These are phyloP conservation scores for Hygrocybe coccinea DNA, from an alignment of 768 basidiomycete species.

Conservation along the genomic window DNA sequence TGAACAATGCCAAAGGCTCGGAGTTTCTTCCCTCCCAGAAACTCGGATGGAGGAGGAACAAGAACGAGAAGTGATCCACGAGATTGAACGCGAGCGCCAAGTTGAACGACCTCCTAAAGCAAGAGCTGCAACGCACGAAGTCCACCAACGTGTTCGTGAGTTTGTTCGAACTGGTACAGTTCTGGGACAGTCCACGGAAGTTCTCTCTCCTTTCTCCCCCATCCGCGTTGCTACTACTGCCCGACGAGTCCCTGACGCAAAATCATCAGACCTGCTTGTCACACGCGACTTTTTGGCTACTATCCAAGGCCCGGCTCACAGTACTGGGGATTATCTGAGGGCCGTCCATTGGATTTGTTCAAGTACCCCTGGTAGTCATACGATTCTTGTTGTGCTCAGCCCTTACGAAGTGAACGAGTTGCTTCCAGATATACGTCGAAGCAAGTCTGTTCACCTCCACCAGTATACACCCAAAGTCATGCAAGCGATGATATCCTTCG, in stretches of 20 bases:
- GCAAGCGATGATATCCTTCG: conserved; percentile 31
- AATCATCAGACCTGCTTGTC: conserved; percentile 25
- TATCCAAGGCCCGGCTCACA: conserved; percentile 8
- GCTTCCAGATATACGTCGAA: conserved; percentile 31
- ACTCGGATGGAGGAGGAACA: conserved; percentile 43
- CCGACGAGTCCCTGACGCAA: conserved; percentile 4
- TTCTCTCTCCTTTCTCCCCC: conserved; percentile 15
- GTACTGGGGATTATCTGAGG: conserved; percentile 27
- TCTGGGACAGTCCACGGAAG: conserved; percentile 13
- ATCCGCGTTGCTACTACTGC: conserved; percentile 8
- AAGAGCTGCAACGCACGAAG: conserved; percentile 21
- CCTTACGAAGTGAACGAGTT: conserved; percentile 36
- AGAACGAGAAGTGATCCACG: conserved; percentile 43
- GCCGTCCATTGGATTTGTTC: conserved; percentile 44
- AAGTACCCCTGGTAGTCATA: not conserved
- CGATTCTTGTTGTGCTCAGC: conserved; percentile 35
- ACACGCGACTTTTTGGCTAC: conserved; percentile 36
- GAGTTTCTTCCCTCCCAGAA: conserved; percentile 18
- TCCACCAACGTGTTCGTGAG: conserved; percentile 22
- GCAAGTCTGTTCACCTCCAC: conserved; percentile 35
- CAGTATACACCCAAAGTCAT: conserved; percentile 38
- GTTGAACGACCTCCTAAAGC: conserved; percentile 32
- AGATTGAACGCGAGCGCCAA: conserved; percentile 40
- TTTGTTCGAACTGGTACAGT: conserved; percentile 31
- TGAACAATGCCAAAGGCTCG: conserved; percentile 25